These are phyloP conservation scores for Arthroderma uncinatum DNA, from an alignment of 2,329 filamentous ascomycete genomes.

Conservation along the genomic window DNA sequence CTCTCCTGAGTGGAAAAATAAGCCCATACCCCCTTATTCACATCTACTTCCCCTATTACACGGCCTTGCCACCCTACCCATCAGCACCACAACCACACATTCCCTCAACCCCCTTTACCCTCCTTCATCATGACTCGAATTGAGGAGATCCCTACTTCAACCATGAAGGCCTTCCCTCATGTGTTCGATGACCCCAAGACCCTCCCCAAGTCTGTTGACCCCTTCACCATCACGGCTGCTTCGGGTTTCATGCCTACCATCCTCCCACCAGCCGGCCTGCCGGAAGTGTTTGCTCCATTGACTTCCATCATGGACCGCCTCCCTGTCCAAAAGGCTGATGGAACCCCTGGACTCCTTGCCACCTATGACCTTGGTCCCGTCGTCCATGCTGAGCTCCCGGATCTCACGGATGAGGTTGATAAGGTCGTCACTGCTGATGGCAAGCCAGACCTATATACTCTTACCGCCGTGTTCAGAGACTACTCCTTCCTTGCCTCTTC, in stretches of 20 bases:
- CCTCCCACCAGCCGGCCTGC: slow-evolving; percentile 43
- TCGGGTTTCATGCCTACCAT: slow-evolving; percentile 37
- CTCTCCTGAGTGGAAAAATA: background rate
- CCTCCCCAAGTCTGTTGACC: slow-evolving; percentile 33
- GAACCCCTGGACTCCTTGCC: slow-evolving; percentile 66
- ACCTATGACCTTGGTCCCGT: slow-evolving; percentile 60
- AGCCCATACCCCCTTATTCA: background rate
- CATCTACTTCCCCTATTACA: background rate
- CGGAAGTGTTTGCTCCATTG: slow-evolving; percentile 60
- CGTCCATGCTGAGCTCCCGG: slow-evolving; percentile 63
- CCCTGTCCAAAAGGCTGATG: slow-evolving; percentile 65
- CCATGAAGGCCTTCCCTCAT: slow-evolving; percentile 34
- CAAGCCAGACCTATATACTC: slow-evolving; percentile 59
- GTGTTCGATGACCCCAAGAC: slow-evolving; percentile 34
- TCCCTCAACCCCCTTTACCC: background rate
- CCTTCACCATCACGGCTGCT: slow-evolving; percentile 38
- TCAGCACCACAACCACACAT: background rate
- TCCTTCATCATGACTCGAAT: slow-evolving; percentile 29
- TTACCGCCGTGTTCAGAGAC: slow-evolving; percentile 82
- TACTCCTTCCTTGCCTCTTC: slow-evolving; percentile 85
- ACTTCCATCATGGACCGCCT: slow-evolving; percentile 63
- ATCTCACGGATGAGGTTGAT: slow-evolving; percentile 63
- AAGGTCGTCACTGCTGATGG: slow-evolving; percentile 43
- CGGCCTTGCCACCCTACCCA: background rate
- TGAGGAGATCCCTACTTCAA: slow-evolving; percentile 26